Conservation (phyloP, 169 alveolate species). For the Plasmodium vivax region DNA sequence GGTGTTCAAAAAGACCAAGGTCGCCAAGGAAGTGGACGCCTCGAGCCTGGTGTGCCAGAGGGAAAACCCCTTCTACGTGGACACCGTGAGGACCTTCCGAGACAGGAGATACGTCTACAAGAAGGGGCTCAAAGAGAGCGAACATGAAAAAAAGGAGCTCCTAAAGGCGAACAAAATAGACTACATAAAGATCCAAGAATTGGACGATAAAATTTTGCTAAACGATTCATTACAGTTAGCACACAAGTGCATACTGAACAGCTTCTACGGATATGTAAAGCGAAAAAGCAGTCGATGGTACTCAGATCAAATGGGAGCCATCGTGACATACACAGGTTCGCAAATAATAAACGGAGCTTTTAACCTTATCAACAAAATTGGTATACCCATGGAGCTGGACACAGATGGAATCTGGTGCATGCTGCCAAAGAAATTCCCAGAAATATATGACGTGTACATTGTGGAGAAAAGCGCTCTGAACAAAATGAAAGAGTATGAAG, state of each 20-base stretch:
- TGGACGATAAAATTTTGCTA: constrained; percentile 90
- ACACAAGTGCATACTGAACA: constrained; percentile 98
- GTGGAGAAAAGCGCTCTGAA: constrained; percentile 4
- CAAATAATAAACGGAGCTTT: constrained; percentile 92
- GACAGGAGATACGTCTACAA: constrained; percentile 98
- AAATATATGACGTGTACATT: constrained; percentile 77
- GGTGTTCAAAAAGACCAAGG: constrained; percentile 79
- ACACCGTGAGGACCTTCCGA: constrained; percentile 93
- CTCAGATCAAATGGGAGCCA: constrained; percentile 99
- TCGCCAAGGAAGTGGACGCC: constrained; percentile 81
- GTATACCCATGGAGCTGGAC: constrained; percentile 99
- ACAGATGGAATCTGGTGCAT: constrained; percentile 99
- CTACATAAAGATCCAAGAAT: constrained; percentile 87
- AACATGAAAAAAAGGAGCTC: constrained; percentile 84
- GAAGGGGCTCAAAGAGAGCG: constrained; percentile 87
- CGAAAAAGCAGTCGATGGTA: constrained; percentile 99
- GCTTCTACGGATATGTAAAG: constrained; percentile 99
- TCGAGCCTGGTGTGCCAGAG: constrained; percentile 97
- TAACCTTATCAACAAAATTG: constrained; percentile 93
- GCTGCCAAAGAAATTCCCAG: constrained; percentile 96
- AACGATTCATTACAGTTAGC: constrained; percentile 98
- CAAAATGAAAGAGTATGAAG: constrained; percentile 57
- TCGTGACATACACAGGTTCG: constrained; percentile 97
- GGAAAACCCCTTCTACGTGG: constrained; percentile 98
- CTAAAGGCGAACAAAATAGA: constrained; percentile 86